Conservation (phyloP, 2,329 filamentous ascomycete genomes). For the Colletotrichum destructivum region DNA sequence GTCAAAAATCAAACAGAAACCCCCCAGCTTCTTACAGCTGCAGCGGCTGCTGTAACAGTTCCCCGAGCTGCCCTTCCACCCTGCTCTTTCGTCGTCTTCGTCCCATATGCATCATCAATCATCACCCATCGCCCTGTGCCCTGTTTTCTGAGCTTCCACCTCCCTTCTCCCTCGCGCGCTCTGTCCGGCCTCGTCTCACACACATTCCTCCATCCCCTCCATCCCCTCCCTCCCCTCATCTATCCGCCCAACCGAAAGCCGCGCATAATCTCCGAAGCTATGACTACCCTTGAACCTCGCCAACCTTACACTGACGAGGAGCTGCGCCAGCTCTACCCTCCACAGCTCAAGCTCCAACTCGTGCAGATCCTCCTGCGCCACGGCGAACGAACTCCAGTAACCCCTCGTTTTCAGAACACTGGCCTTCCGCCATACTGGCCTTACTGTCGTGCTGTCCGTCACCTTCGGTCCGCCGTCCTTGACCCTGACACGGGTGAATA, state of each 20-base stretch:
- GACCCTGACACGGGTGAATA: constrained; percentile 57
- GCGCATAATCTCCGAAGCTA: constrained; percentile 54
- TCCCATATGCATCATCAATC: constrained; percentile 20
- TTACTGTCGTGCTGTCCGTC: constrained; percentile 85
- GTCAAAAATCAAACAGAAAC: constrained; percentile 23
- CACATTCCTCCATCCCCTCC: constrained; percentile 33
- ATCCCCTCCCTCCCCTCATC: neutral
- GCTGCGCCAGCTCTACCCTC: constrained; percentile 85
- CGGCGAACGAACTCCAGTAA: constrained; percentile 87
- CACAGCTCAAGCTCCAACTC: constrained; percentile 83
- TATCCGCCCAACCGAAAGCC: neutral
- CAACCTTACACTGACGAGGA: constrained; percentile 85
- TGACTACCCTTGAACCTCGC: constrained; percentile 85
- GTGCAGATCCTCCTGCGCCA: constrained; percentile 90
- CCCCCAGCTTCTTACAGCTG: neutral
- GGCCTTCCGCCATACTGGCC: constrained; percentile 84
- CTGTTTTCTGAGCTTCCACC: constrained; percentile 21
- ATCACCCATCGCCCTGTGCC: neutral
- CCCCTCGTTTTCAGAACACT: constrained; percentile 87
- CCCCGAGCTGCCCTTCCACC: constrained; percentile 14
- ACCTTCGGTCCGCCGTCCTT: constrained; percentile 72
- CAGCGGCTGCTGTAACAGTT: neutral
- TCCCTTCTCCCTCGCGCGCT: neutral
- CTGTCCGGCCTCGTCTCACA: constrained; percentile 18
- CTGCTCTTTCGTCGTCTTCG: constrained; percentile 8